Conservation (phyloP, 768 basidiomycete genomes). For the Cystofilobasidium ferigula region DNA sequence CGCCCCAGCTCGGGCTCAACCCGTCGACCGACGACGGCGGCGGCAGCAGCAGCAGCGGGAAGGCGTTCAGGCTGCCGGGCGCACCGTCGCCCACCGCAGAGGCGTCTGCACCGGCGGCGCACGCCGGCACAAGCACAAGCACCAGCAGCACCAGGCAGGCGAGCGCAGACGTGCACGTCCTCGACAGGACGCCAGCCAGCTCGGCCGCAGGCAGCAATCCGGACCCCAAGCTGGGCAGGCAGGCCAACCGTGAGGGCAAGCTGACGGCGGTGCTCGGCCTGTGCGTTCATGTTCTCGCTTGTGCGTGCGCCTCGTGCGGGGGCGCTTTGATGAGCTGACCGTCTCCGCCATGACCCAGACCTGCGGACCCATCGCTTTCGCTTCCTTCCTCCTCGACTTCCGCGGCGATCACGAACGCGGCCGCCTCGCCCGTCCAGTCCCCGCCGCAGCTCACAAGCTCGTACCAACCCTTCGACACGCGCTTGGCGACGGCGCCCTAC, state of each 20-base stretch:
- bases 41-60: too few species aligned
- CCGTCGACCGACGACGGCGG: not conserved
- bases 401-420: too few species aligned
- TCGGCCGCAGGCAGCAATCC: not conserved
- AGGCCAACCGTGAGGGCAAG: not conserved
- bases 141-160: not conserved
- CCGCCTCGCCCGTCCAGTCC: too few species aligned
- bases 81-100: not conserved
- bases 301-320: not conserved
- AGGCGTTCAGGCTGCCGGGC: not conserved
- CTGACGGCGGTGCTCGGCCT: not conserved
- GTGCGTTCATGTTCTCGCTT: not conserved
- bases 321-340: not conserved
- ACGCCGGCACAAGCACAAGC: not conserved
- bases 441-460: too few species aligned
- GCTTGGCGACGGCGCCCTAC: too few species aligned
- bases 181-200: slow-evolving; percentile 2
- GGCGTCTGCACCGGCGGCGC: too few species aligned
- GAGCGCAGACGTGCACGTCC: not conserved
- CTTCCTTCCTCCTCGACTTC: too few species aligned
- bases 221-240: not conserved
- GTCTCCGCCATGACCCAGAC: too few species aligned
- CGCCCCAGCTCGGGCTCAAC: not conserved
- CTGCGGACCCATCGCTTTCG: not conserved
- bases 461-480: too few species aligned